Evolutionary conservation across 2,329 filamentous ascomycete species (phyloP).

Genomic region (Pseudogymnoascus sp.): DNA sequence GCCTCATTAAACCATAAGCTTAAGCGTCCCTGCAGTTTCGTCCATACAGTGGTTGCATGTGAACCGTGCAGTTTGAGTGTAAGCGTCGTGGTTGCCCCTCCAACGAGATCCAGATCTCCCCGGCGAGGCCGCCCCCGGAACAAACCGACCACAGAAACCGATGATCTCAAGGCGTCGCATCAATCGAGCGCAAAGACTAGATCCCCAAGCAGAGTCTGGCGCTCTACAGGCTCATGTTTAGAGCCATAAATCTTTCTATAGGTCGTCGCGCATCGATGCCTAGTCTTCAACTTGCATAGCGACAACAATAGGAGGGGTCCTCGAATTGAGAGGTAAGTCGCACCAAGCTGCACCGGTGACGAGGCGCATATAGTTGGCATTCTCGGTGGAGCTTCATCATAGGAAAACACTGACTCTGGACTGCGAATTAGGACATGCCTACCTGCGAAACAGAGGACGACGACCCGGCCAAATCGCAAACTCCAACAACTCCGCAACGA

Average conservation of each 20-base stretch:
- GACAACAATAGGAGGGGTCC: not conserved
- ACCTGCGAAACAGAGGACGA: conserved; percentile 6
- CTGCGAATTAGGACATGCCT: conserved; percentile 8
- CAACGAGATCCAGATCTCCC: not conserved
- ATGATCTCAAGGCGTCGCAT: not conserved
- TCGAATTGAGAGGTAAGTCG: not conserved
- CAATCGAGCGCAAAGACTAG: not conserved
- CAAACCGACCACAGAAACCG: conserved; percentile 3
- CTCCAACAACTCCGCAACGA: conserved; percentile 13
- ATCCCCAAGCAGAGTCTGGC: not conserved
- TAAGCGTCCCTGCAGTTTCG: not conserved
- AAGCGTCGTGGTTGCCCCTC: not conserved
- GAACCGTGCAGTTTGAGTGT: not conserved
- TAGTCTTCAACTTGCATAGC: not conserved
- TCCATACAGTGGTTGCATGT: not conserved
- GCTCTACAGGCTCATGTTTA: conserved; percentile 3
- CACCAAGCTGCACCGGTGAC: not conserved
- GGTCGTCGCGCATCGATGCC: not conserved
- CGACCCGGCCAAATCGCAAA: conserved; percentile 10
- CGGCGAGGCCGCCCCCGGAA: not conserved
- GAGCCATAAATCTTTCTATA: not conserved
- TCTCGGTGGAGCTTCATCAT: not conserved
- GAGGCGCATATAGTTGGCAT: not conserved
- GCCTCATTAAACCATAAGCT: not conserved
- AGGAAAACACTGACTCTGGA: not conserved